phyloP scores from a whole-genome alignment of 1,139 yeast genomes.

The Sugiyamaella japonica region DNA sequence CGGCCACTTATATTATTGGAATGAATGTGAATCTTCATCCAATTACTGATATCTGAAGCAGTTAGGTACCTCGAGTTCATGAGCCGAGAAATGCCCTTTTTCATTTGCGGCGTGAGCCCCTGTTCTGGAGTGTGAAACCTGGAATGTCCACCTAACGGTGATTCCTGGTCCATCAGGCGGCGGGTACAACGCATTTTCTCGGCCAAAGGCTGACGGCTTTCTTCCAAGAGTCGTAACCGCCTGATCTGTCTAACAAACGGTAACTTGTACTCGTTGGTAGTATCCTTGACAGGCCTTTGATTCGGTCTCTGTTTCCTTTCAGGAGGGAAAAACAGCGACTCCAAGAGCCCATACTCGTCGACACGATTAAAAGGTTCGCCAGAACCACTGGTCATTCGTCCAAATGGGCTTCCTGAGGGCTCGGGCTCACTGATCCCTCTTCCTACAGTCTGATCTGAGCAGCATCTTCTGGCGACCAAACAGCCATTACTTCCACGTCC shows the following conservation, averaged over 20 bases:
- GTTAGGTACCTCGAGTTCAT: constrained; percentile 18
- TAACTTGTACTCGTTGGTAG: constrained; percentile 8
- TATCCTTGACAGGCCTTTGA: constrained; percentile 2
- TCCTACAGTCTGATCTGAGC: neutral
- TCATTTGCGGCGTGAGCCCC: constrained; percentile 21
- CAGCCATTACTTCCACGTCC: constrained; percentile 3
- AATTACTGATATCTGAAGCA: constrained; percentile 22
- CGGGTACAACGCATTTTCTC: neutral
- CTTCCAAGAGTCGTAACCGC: constrained; percentile 26
- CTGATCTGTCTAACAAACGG: constrained; percentile 29
- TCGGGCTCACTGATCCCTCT: neutral
- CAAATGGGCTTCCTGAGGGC: neutral
- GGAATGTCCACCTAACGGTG: constrained; percentile 2
- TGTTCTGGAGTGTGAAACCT: constrained; percentile 7
- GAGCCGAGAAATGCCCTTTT: constrained; percentile 14
- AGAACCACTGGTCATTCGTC: neutral
- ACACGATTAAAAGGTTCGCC: constrained; percentile 1
- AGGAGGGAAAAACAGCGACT: constrained; percentile 21
- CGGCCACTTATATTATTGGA: constrained; percentile 16
- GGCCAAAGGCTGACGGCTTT: constrained; percentile 12
- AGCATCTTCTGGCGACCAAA: constrained; percentile 2
- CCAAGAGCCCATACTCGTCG: constrained; percentile 25
- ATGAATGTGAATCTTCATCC: constrained; percentile 24
- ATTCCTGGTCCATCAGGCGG: neutral
- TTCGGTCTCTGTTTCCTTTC: neutral